Percentiles rank a stretch among this genome's conserved stretches.
phyloP scores from a whole-genome alignment of 2,329 filamentous ascomycete species.

The Penicillium sclerotigenum region DNA sequence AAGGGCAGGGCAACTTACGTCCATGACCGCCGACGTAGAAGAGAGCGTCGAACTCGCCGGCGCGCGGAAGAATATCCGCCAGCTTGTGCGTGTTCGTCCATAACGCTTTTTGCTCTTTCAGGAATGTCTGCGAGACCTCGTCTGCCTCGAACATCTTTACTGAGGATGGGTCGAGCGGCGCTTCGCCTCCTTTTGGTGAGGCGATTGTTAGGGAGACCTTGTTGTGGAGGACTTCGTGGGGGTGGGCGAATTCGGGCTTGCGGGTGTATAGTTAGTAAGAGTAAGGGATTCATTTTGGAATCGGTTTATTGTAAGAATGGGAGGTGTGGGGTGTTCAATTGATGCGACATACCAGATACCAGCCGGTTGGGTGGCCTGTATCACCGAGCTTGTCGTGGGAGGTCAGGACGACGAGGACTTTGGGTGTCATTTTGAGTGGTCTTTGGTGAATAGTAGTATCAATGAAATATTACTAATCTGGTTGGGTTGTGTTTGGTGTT shows the following conservation, averaged over 20 bases:
- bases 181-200: slow-evolving; percentile 60
- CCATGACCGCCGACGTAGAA: slow-evolving; percentile 60
- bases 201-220: slow-evolving; percentile 57
- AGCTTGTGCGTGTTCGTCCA: slow-evolving; percentile 65
- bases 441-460: not conserved
- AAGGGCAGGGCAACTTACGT: slow-evolving; percentile 41
- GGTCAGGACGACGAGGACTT: slow-evolving; percentile 69
- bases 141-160: slow-evolving; percentile 57
- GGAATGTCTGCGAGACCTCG: slow-evolving; percentile 52
- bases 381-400: slow-evolving; percentile 52
- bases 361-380: slow-evolving; percentile 58
- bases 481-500: not conserved
- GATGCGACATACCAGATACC: slow-evolving; percentile 58
- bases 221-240: slow-evolving; percentile 56
- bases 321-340: not conserved
- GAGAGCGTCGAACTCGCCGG: slow-evolving; percentile 61
- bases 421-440: slow-evolving; percentile 42
- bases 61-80: slow-evolving; percentile 54
- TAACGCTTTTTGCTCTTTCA: slow-evolving; percentile 54
- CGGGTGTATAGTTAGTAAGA: not conserved
- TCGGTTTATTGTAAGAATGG: accelerated
- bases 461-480: no score
- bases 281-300: not conserved
- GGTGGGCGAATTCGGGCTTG: slow-evolving; percentile 61
- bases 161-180: slow-evolving; percentile 60